Base-by-base conservation (phyloP, 1,139 yeast genomes). In the Debaryomyces sp. region DNA sequence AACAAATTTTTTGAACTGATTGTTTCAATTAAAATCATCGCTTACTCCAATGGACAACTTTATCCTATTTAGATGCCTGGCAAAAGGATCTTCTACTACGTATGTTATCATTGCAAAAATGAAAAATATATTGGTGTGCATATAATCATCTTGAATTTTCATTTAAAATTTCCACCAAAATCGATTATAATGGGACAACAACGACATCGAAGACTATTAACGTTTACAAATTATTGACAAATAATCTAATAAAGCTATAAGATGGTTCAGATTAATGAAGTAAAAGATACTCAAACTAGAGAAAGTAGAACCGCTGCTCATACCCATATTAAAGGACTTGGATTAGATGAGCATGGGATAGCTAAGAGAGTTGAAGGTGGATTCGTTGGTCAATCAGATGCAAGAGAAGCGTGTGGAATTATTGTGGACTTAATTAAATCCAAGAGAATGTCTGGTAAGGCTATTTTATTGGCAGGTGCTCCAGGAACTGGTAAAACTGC, bases 401-500 rank as follows among this genome's bases (percentile, higher is more conserved):
- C 99, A 12, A 82, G 99, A 67, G 99, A 94, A 70, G 98, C 98
- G 1, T 92, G 97, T 67, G 99, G 99, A 53, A 86, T 95, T 46
- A 82, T 94, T 55, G 98, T 94, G 33, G 99, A 94, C 68, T 76
- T 94, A 62, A 91, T 94, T 72, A 92, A 91, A 70, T 87, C 94
- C 35, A 90, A 89, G 64, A 91, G 87, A 67, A 87, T 94, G 89
- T 87, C 96, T 48, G 99, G 99, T 26, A 89, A 91, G 65, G 99
- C 98, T n/a, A 85, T 94, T 43, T 72, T 94, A 53, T 77, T 94
- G 47, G 98, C 99, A 0, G 99, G 99, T 52, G 96, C 96, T 4
- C 98, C 99, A 15, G 98, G 98, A 3, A 92, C 98, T 4, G 99
- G 99, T 63, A 94, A 94, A 70, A 94, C 99, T 1, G 99, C 99